Percentiles rank a stretch among this genome's conserved stretches.
phyloP scores from a whole-genome alignment of 192 early-diverging fungal genomes.

The Backusella psychrophila region DNA sequence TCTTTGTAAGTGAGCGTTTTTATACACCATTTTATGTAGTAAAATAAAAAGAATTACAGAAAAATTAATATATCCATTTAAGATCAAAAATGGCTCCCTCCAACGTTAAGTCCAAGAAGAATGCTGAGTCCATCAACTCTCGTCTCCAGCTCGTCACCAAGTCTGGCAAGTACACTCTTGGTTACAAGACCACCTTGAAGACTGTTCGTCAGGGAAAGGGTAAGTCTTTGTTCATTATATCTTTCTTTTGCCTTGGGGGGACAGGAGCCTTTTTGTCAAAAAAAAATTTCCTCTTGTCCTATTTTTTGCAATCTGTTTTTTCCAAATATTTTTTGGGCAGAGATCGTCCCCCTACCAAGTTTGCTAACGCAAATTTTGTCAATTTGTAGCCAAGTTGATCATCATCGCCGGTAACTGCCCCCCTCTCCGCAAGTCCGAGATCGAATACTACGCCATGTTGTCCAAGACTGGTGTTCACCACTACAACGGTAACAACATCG shows the following conservation, averaged over 20 bases:
- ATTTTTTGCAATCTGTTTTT: background rate
- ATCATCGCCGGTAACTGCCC: constrained; percentile 99
- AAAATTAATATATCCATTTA: background rate
- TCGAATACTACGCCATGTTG: constrained; percentile 99
- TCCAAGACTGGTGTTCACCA: constrained; percentile 99
- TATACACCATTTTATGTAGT: background rate
- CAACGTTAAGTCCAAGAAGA: constrained; percentile 79
- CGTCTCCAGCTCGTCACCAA: constrained; percentile 99
- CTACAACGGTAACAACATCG: constrained; percentile 99
- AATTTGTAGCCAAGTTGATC: constrained; percentile 87
- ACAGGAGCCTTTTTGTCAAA: constrained; percentile 11
- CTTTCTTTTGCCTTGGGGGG: constrained; percentile 8
- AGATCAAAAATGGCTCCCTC: constrained; percentile 34
- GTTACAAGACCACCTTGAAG: constrained; percentile 99
- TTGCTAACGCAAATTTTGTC: constrained; percentile 11
- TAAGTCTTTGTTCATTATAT: constrained; percentile 33
- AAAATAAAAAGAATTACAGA: background rate
- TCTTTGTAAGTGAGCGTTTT: background rate
- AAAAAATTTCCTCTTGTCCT: constrained; percentile 10
- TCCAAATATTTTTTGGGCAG: constrained; percentile 13
- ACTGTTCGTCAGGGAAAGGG: constrained; percentile 93
- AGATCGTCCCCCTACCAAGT: constrained; percentile 16
- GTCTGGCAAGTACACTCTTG: constrained; percentile 97
- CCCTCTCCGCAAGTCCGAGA: constrained; percentile 98
- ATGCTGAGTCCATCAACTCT: constrained; percentile 96